A percentile compares a stretch with the other conserved stretches of the same genome.
Evolutionary conservation across 2,329 filamentous ascomycete genomes (phyloP).

Genomic region (Xenoacremonium recifei): DNA sequence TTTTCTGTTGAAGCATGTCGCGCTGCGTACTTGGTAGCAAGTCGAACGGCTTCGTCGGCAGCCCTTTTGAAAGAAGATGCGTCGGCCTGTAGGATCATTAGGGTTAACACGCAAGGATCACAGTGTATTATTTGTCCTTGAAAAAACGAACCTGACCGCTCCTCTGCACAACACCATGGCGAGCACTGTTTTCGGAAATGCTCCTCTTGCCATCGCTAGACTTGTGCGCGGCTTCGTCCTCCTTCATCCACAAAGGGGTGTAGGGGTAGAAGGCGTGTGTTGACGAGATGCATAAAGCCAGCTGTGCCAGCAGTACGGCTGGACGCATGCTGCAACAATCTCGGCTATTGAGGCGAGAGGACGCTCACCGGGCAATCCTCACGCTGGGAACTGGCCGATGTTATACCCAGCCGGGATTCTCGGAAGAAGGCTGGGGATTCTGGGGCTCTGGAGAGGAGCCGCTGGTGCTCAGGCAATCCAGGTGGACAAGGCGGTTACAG

Average conservation of each 20-base stretch:
- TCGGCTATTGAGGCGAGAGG: conserved; percentile 7
- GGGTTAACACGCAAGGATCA: conserved; percentile 13
- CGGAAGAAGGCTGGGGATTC: conserved; percentile 7
- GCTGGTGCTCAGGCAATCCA: conserved; percentile 12
- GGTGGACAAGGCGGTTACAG: conserved; percentile 15
- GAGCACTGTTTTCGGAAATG: conserved; percentile 17
- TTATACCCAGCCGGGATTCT: conserved; percentile 3
- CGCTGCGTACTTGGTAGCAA: conserved; percentile 39
- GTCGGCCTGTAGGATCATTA: conserved; percentile 26
- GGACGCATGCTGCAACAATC: conserved; percentile 39
- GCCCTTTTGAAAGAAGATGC: conserved; percentile 34
- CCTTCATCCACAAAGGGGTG: conserved; percentile 35
- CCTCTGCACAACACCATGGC: conserved; percentile 42
- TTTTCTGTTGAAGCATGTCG: conserved; percentile 10
- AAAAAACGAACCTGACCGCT: conserved; percentile 28
- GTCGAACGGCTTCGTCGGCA: conserved; percentile 35
- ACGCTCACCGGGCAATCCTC: conserved; percentile 1
- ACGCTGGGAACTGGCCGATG: too few relatives aligned
- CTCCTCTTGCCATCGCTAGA: conserved; percentile 25
- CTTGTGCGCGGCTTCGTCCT: conserved; percentile 25
- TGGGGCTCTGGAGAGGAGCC: conserved; percentile 1
- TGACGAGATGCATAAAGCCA: conserved; percentile 47
- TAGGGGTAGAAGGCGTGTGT: conserved; percentile 50
- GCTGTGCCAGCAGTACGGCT: conserved; percentile 38
- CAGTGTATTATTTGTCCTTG: too few relatives aligned